Evolutionary conservation across 192 early-diverging fungal species (phyloP).

Genomic region (Coemansia reversa): DNA sequence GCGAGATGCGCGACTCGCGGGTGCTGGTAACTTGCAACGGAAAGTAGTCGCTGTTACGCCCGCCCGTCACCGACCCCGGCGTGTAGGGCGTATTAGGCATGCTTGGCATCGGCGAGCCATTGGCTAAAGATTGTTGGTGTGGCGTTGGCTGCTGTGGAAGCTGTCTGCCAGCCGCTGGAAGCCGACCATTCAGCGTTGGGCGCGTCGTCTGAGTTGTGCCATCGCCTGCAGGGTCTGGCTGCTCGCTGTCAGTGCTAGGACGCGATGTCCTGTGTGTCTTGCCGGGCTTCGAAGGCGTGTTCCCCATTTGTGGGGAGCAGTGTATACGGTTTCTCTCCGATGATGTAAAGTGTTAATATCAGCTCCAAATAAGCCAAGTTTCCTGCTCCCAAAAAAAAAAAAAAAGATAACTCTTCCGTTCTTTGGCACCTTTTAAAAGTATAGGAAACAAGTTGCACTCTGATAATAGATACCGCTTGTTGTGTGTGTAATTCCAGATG

Average conservation of each 20-base stretch:
- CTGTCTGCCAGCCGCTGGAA: constrained; percentile 18
- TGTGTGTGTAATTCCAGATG: background rate
- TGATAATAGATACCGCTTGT: background rate
- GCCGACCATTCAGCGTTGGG: constrained; percentile 33
- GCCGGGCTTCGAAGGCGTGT: constrained; percentile 43
- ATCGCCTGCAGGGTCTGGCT: background rate
- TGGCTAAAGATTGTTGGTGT: background rate
- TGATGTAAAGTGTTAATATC: constrained; percentile 4
- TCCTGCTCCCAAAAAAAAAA: background rate
- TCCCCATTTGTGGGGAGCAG: constrained; percentile 29
- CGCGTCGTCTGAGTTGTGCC: constrained; percentile 4
- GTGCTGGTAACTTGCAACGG: constrained; percentile 43
- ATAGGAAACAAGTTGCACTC: background rate
- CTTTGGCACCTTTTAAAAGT: background rate
- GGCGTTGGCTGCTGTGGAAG: constrained; percentile 8
- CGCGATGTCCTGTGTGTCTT: constrained; percentile 29
- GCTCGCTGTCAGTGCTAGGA: background rate
- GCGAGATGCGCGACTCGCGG: constrained; percentile 52
- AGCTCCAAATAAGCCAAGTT: background rate
- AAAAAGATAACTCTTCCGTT: background rate
- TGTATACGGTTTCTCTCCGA: background rate
- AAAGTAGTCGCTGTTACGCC: constrained; percentile 38
- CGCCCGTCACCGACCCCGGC: constrained; percentile 24
- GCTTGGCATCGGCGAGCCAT: constrained; percentile 18
- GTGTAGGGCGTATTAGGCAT: constrained; percentile 38